Evolutionary conservation across 2,329 filamentous ascomycete species (phyloP).

Genomic region (Colletotrichum orbiculare): DNA sequence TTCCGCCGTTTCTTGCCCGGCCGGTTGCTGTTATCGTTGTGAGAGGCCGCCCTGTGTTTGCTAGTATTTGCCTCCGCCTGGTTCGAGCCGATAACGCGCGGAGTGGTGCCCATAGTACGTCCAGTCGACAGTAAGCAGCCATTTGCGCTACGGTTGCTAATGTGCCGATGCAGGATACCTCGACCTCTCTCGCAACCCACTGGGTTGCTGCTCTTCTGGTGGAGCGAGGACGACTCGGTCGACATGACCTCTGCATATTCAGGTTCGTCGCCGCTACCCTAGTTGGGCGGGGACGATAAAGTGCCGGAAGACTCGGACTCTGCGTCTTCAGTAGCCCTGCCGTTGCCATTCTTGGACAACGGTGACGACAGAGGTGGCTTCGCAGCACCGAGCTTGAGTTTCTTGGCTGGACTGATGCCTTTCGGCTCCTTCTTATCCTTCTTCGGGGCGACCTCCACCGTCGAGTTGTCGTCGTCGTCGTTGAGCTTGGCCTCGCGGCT

Average conservation of each 20-base stretch:
- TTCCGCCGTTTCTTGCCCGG: too few species aligned
- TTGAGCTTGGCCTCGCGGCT: slow-evolving; percentile 59
- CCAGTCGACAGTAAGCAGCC: too few species aligned
- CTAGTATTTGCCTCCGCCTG: too few species aligned
- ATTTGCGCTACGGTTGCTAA: too few species aligned
- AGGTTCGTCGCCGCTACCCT: slow-evolving; percentile 17
- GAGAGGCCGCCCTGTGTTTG: too few species aligned
- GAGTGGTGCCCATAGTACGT: too few species aligned
- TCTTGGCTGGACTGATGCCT: slow-evolving; percentile 54
- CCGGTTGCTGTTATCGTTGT: too few species aligned
- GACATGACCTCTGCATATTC: not conserved
- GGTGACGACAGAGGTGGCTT: slow-evolving; percentile 62
- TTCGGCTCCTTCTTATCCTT: slow-evolving; percentile 52
- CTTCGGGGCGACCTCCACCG: slow-evolving; percentile 48
- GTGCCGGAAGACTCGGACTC: slow-evolving; percentile 68
- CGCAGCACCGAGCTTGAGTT: slow-evolving; percentile 50
- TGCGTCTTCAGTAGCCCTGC: slow-evolving; percentile 53
- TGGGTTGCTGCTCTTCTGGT: too few species aligned
- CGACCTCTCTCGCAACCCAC: too few species aligned
- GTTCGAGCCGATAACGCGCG: too few species aligned
- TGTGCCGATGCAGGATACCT: too few species aligned
- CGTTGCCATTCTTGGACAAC: slow-evolving; percentile 59
- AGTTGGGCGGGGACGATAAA: slow-evolving; percentile 62
- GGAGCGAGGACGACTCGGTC: too few species aligned
- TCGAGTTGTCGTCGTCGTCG: slow-evolving; percentile 41